Evolutionary conservation across 2,329 filamentous ascomycete species (phyloP), one percentile per base, ranked within the genome.

Genomic region (Thielaviopsis musarum): DNA sequence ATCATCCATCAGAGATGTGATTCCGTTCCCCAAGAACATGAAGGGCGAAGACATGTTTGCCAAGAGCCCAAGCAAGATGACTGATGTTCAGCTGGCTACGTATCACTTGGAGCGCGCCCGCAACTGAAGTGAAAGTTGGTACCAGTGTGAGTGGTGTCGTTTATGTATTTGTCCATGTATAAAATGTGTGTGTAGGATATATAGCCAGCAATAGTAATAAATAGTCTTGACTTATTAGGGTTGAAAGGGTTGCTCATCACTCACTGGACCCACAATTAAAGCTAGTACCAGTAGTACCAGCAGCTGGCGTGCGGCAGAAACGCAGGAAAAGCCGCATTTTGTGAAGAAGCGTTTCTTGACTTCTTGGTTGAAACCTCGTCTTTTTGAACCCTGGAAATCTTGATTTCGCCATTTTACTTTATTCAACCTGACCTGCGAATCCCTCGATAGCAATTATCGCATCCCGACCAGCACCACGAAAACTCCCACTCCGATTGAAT

Each of bases 21-120:
- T 98, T 70, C 91, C 91, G 0, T 98, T 98, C 67, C 94, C 93
- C 0, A 98, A 98, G 75, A 91, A 82, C 63, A 90, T 89, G 62
- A 90, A 84, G 69, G 91, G 93, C 0, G 87, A 95, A 67, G 93
- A 98, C 72, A 71, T 82, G 60, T 80, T 95, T 70, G 88, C 95
- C 2, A 83, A 81, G 65, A 88, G 87, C 63, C 93, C 93, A 0
- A 83, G 83, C 56, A 70, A 69, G 63, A 75, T 95, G 64, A 87
- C 78, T 0, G 72, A 80, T 61, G 78, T 80, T 56, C 73, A 78
- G 64, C 68, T 79, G 58, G 67, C 65, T 57, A 74, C 73, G 0
- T 80, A 80, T 63, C 74, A 78, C 12, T 63, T 79, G 48, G 66
- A 69, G 52, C 62, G 72, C 5, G 52, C n/a, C 19, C 54, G 22